Percentiles rank a stretch among this genome's conserved stretches.
These are phyloP conservation scores for Acer negundo DNA, from an alignment of 345 rosid species.

Conservation along the genomic window DNA sequence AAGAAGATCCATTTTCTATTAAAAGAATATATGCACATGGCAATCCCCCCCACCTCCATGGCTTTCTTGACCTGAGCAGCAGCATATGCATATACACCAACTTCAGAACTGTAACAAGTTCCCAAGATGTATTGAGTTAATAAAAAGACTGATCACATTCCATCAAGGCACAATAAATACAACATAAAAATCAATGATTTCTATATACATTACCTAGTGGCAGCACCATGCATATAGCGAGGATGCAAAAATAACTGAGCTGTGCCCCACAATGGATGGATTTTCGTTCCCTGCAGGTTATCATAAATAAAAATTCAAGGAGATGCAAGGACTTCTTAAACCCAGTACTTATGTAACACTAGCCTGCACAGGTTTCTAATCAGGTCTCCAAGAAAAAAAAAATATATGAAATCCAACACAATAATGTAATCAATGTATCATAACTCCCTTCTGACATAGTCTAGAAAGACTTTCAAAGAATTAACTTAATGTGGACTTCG, in stretches of 20 bases:
- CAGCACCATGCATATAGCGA: constrained; percentile 97
- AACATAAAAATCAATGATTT: not conserved
- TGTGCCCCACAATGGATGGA: constrained; percentile 89
- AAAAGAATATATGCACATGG: not conserved
- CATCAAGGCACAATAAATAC: not conserved
- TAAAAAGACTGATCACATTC: not conserved
- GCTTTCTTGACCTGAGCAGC: constrained; percentile 99
- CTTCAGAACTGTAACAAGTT: constrained; percentile 59
- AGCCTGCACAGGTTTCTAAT: not conserved
- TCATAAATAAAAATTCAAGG: not conserved
- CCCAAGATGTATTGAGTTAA: constrained; percentile 5
- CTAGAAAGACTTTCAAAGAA: not conserved
- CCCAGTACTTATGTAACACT: not conserved
- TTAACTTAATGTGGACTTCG: not conserved
- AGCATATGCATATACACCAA: constrained; percentile 87
- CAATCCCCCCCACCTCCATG: constrained; percentile 59
- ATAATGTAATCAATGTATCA: not conserved
- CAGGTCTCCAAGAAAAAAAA: not conserved
- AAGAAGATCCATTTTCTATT: not conserved
- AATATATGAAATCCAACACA: not conserved
- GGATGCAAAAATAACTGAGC: constrained; percentile 96
- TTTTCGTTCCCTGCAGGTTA: constrained; percentile 65
- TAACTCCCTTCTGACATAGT: not conserved
- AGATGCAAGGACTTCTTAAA: not conserved
- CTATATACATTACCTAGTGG: constrained; percentile 63